Percentiles rank a stretch among this genome's conserved stretches.
phyloP scores from a whole-genome alignment of 768 basidiomycete species.

The Xerocomellus amylosporus region DNA sequence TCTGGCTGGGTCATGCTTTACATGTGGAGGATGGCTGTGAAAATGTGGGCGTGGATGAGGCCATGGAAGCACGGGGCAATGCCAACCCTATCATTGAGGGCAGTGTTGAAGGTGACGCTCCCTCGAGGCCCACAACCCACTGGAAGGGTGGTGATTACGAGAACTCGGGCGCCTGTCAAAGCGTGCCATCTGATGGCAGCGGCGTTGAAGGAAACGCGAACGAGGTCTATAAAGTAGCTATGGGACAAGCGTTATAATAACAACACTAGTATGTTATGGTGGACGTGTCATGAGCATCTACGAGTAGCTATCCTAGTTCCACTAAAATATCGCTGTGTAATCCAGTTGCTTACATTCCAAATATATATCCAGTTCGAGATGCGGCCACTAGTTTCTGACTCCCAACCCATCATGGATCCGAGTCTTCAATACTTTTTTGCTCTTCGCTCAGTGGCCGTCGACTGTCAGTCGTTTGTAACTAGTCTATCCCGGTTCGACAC shows the following conservation, averaged over 20 bases:
- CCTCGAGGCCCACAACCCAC: not conserved
- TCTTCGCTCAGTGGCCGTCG: no score
- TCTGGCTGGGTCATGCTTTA: constrained; percentile 9
- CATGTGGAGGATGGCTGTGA: constrained; percentile 13
- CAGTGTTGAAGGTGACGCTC: constrained; percentile 8
- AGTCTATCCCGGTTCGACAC: no score
- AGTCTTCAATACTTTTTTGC: no score
- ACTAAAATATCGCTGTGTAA: not conserved
- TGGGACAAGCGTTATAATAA: not conserved
- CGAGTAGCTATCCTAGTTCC: not conserved
- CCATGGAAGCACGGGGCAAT: not conserved
- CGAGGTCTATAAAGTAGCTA: not conserved
- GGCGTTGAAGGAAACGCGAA: not conserved
- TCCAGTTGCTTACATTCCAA: no score
- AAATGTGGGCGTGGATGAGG: not conserved
- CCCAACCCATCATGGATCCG: no score
- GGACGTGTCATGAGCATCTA: not conserved
- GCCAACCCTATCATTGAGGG: not conserved
- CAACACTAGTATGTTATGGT: not conserved
- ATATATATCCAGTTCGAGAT: no score
- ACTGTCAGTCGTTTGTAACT: no score
- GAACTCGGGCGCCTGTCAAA: not conserved
- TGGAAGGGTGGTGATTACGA: constrained; percentile 14
- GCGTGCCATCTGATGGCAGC: not conserved
- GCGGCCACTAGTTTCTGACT: no score